These are phyloP conservation scores for Solanum etuberosum DNA, from an alignment of 257 asterid genomes.

Conservation along the genomic window DNA sequence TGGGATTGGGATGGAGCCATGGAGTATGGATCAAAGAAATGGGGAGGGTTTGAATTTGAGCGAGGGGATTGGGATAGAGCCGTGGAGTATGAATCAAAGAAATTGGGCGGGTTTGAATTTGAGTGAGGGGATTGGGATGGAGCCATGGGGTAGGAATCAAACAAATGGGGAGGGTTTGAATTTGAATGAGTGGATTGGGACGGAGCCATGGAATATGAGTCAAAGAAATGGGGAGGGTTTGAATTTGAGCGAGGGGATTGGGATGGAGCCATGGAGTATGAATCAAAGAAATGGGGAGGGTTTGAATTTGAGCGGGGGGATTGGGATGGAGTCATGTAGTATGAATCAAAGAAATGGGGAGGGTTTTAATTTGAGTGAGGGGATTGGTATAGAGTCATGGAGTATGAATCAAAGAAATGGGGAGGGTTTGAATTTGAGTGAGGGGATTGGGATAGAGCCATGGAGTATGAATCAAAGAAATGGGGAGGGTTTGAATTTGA, in stretches of 20 bases:
- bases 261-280: neutral
- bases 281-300: neutral
- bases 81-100: neutral
- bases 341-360: neutral
- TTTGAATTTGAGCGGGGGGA: neutral
- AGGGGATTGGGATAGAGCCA: neutral
- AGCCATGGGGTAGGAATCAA: neutral
- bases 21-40: neutral
- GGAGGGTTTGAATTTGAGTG: neutral
- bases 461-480: neutral
- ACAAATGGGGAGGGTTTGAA: neutral
- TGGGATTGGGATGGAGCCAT: conserved; percentile 18
- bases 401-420: neutral
- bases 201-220: conserved; percentile 11
- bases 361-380: neutral
- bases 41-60: neutral
- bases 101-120: neutral
- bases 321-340: neutral
- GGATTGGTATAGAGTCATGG: neutral
- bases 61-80: conserved; percentile 17
- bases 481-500: neutral
- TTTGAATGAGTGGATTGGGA: conserved; percentile 1
- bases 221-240: neutral
- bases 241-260: neutral
- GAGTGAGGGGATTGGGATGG: neutral